These are phyloP conservation scores for Aspergillus eucalypticola DNA, from an alignment of 2,329 filamentous ascomycete genomes.

Conservation along the genomic window DNA sequence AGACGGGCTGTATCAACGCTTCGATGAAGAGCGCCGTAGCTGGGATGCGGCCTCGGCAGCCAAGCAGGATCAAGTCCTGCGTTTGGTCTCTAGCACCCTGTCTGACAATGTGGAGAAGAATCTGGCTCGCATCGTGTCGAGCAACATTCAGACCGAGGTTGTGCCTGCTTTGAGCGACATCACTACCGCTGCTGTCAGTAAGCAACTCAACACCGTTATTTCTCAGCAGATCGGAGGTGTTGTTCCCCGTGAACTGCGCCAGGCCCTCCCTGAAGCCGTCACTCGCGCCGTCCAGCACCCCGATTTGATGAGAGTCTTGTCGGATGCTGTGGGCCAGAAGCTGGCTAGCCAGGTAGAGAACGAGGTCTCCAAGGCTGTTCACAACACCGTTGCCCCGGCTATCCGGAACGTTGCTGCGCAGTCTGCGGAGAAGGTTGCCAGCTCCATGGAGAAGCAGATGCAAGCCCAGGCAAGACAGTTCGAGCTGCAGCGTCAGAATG, in stretches of 20 bases:
- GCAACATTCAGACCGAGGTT: slow-evolving; percentile 72
- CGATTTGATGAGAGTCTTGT: slow-evolving; percentile 70
- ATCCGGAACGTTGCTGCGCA: slow-evolving; percentile 66
- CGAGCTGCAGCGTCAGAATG: slow-evolving; percentile 54
- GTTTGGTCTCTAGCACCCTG: slow-evolving; percentile 67
- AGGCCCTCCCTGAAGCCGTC: slow-evolving; percentile 67
- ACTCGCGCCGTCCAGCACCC: slow-evolving; percentile 69
- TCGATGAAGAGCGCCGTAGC: slow-evolving; percentile 69
- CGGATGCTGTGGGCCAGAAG: slow-evolving; percentile 69
- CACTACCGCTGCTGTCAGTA: slow-evolving; percentile 67
- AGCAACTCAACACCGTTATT: slow-evolving; percentile 69
- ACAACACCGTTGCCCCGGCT: slow-evolving; percentile 65
- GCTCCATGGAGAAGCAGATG: slow-evolving; percentile 66
- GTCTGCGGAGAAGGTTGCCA: slow-evolving; percentile 66
- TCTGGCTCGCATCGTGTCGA: slow-evolving; percentile 72
- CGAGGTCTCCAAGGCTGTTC: slow-evolving; percentile 63
- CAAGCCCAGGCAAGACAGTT: slow-evolving; percentile 53
- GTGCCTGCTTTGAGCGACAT: slow-evolving; percentile 72
- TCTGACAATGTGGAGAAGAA: slow-evolving; percentile 74
- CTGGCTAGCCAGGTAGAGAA: slow-evolving; percentile 69
- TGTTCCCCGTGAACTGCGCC: slow-evolving; percentile 72
- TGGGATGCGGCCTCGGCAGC: slow-evolving; percentile 63
- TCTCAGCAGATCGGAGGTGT: slow-evolving; percentile 65
- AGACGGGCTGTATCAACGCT: slow-evolving; percentile 58
- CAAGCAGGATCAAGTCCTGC: slow-evolving; percentile 70